Percentiles rank a stretch among this genome's conserved stretches.
These are phyloP conservation scores for Xylona heveae DNA, from an alignment of 495 filamentous ascomycete genomes.

Conservation along the genomic window DNA sequence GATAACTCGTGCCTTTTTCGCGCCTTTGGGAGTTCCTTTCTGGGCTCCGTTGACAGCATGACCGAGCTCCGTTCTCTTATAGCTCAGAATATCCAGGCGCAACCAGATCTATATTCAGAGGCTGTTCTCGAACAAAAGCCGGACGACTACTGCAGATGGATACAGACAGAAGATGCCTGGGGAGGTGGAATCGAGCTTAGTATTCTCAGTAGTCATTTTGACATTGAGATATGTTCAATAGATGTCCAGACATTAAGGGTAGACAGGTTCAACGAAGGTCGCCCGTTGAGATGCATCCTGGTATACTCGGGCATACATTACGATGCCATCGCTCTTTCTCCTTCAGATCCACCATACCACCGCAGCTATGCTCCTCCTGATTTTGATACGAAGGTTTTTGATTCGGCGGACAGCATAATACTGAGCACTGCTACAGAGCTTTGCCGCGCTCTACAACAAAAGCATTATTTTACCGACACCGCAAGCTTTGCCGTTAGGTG, in stretches of 20 bases:
- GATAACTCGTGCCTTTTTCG: conserved; percentile 94
- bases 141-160: conserved; percentile 66
- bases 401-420: conserved; percentile 42
- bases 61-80: conserved; percentile 61
- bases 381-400: conserved; percentile 62
- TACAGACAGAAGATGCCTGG: conserved; percentile 64
- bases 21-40: conserved; percentile 59
- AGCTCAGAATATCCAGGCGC: conserved; percentile 52
- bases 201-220: conserved; percentile 69
- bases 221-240: conserved; percentile 68
- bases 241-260: conserved; percentile 48
- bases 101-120: conserved; percentile 48
- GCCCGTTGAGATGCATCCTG: conserved; percentile 48
- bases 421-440: conserved; percentile 48
- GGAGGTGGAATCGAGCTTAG: conserved; percentile 80
- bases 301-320: conserved; percentile 94
- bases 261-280: conserved; percentile 68
- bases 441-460: conserved; percentile 43
- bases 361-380: conserved; percentile 39
- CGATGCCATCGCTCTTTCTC: conserved; percentile 65
- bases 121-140: conserved; percentile 58
- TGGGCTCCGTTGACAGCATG: conserved; percentile 50
- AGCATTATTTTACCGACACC: conserved; percentile 84
- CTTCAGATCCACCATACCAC: conserved; percentile 33
- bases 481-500: conserved; percentile 65